Conservation (phyloP, 169 alveolate genomes). For the Plasmodium fragile region DNA sequence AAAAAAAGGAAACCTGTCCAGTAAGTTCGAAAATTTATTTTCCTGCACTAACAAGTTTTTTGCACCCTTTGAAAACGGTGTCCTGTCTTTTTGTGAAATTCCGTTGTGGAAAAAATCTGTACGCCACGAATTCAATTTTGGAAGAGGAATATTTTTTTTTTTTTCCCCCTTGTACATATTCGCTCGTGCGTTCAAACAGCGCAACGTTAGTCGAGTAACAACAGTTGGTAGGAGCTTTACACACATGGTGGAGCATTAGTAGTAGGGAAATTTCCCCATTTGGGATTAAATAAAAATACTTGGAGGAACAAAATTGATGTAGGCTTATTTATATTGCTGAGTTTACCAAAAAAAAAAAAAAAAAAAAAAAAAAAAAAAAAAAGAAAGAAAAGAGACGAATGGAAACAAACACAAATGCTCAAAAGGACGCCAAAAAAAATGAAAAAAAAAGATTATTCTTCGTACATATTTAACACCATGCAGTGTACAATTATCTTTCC, state of each 20-base stretch:
- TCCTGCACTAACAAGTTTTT: neutral
- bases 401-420: neutral
- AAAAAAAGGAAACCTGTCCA: neutral
- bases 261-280: neutral
- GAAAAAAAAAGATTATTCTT: neutral
- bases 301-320: neutral
- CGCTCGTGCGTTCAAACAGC: neutral
- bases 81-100: neutral
- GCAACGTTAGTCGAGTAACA: neutral
- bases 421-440: neutral
- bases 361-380: neutral
- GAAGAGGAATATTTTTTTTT: neutral
- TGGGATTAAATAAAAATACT: neutral
- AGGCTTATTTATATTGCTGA: neutral
- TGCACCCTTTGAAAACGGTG: neutral
- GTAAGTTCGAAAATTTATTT: neutral
- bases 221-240: neutral
- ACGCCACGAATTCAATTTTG: neutral
- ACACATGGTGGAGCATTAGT: neutral
- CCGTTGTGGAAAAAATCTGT: neutral
- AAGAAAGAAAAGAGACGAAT: neutral
- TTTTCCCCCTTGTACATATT: too few species aligned
- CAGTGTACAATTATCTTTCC: neutral
- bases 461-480: neutral
- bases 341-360: neutral